phyloP scores from a whole-genome alignment of 2,329 filamentous ascomycete genomes.

The Cladosporium cucumerinum region DNA sequence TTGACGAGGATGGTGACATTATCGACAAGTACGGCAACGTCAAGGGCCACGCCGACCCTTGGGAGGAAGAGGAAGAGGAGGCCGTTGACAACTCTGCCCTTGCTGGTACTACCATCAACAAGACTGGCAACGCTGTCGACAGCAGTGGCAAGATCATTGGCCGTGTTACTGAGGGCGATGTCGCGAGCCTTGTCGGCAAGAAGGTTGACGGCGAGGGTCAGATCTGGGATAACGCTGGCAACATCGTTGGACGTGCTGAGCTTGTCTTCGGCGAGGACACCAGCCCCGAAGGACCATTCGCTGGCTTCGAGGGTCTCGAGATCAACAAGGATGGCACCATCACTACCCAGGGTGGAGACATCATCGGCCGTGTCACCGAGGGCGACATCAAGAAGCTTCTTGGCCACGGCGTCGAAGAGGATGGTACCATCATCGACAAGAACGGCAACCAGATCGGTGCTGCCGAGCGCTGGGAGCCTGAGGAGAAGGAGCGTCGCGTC shows the following conservation, averaged over 20 bases:
- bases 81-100: conserved; percentile 58
- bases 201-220: conserved; percentile 62
- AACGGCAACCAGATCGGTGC: conserved; percentile 53
- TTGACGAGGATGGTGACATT: conserved; percentile 80
- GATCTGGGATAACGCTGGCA: conserved; percentile 62
- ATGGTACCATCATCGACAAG: conserved; percentile 53
- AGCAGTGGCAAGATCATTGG: conserved; percentile 57
- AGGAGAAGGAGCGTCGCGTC: conserved; percentile 53
- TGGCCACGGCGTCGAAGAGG: conserved; percentile 50
- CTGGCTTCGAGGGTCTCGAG: conserved; percentile 55
- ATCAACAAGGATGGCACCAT: conserved; percentile 59
- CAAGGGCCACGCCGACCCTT: conserved; percentile 60
- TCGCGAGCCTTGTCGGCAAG: conserved; percentile 55
- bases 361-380: conserved; percentile 50
- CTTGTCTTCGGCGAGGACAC: conserved; percentile 52
- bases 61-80: conserved; percentile 49
- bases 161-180: conserved; percentile 56
- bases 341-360: conserved; percentile 43
- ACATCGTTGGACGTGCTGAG: conserved; percentile 58
- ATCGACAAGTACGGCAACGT: conserved; percentile 68
- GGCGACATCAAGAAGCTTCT: conserved; percentile 51
- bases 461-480: conserved; percentile 52
- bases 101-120: conserved; percentile 61
- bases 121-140: conserved; percentile 61
- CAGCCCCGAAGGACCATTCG: conserved; percentile 56